These are phyloP conservation scores for Steccherinum ochraceum DNA, from an alignment of 768 basidiomycete genomes.

Conservation along the genomic window DNA sequence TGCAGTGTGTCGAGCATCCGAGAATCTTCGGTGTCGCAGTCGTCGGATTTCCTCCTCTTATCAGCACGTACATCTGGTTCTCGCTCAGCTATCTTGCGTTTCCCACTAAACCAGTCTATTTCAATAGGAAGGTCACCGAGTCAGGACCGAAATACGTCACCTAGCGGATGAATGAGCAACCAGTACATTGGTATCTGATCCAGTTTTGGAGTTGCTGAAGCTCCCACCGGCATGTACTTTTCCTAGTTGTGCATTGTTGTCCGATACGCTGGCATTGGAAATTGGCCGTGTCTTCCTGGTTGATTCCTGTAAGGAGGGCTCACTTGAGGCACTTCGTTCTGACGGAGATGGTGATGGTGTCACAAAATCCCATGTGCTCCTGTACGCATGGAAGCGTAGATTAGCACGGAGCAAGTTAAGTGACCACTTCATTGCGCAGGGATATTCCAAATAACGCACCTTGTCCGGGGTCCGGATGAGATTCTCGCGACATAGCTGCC, in stretches of 20 bases:
- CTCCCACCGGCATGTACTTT: too few species aligned
- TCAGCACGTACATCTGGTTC: neutral
- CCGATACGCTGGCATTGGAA: too few species aligned
- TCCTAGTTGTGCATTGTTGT: too few species aligned
- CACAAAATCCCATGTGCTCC: too few species aligned
- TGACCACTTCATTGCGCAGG: too few species aligned
- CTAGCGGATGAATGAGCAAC: neutral
- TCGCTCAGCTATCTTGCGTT: neutral
- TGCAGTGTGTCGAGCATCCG: neutral
- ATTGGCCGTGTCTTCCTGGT: neutral
- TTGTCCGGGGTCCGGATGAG: neutral
- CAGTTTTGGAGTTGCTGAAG: too few species aligned
- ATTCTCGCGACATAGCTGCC: slow-evolving; percentile 3
- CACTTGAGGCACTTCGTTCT: too few species aligned
- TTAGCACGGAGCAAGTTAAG: too few species aligned
- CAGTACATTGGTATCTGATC: neutral
- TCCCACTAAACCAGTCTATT: neutral
- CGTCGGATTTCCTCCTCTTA: neutral
- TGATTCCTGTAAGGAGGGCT: neutral
- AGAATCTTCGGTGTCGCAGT: neutral
- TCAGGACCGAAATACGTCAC: neutral
- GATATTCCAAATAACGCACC: neutral
- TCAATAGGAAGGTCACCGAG: neutral
- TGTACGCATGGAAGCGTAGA: too few species aligned
- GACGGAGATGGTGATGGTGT: too few species aligned